phyloP scores from a whole-genome alignment of 2,329 filamentous ascomycete genomes.

The Phaeosphaeriaceae sp. region DNA sequence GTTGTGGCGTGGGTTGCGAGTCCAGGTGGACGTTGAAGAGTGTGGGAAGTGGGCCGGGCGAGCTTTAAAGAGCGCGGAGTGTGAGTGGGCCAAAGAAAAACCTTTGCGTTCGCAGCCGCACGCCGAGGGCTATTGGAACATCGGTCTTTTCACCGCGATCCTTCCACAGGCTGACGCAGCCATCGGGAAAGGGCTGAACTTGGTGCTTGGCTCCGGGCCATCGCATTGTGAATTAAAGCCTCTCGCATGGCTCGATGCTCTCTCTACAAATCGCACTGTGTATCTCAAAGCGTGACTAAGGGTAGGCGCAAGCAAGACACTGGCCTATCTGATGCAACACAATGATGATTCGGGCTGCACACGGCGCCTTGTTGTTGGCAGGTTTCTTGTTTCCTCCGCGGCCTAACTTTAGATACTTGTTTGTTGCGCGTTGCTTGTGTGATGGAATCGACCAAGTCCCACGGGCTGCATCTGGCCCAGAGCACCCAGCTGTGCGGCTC shows the following conservation, averaged over 20 bases:
- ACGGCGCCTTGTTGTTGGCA: not conserved
- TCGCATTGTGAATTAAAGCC: not conserved
- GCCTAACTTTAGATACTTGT: not conserved
- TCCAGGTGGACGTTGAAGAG: conserved; percentile 29
- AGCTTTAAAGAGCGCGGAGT: not conserved
- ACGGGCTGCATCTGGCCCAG: not conserved
- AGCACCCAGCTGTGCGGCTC: not conserved
- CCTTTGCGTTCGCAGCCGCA: not conserved
- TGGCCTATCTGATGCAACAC: not conserved
- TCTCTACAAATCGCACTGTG: not conserved
- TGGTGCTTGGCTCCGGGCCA: not conserved
- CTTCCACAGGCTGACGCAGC: not conserved
- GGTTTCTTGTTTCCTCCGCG: not conserved
- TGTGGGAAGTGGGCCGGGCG: conserved; percentile 18
- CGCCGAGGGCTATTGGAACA: not conserved
- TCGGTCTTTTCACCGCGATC: not conserved
- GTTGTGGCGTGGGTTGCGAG: conserved; percentile 7
- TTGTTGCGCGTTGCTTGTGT: not conserved
- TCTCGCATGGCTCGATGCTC: not conserved
- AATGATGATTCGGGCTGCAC: not conserved
- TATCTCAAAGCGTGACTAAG: not conserved
- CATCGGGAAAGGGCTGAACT: not conserved
- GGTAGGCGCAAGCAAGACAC: not conserved
- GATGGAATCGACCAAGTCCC: not conserved
- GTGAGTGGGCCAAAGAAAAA: conserved; percentile 1